These are phyloP conservation scores for Neofusicoccum umdonicola DNA, from an alignment of 2,329 filamentous ascomycete genomes.

Conservation along the genomic window DNA sequence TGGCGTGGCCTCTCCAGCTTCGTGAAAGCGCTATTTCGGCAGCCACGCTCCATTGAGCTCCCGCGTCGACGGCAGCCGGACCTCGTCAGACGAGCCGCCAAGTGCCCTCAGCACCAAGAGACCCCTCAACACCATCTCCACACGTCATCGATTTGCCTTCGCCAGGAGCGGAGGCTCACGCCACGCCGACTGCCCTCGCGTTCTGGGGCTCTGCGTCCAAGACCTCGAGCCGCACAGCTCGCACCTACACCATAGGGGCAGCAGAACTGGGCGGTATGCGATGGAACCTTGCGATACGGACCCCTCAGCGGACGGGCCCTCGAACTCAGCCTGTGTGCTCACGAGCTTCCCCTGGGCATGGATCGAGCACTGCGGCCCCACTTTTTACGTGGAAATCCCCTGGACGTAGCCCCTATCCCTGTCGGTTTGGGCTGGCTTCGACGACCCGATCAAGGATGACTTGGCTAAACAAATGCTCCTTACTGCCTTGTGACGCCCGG, in stretches of 20 bases:
- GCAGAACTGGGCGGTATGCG: neutral
- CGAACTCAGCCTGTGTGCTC: neutral
- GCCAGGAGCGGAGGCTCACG: neutral
- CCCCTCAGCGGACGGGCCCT: neutral
- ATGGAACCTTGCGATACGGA: neutral
- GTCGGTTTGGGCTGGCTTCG: neutral
- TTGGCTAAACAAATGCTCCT: neutral
- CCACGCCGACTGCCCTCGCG: neutral
- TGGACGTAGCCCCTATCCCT: conserved; percentile 14
- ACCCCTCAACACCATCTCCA: conserved; percentile 12
- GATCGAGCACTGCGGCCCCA: conserved; percentile 12
- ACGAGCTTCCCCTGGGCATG: conserved; percentile 8
- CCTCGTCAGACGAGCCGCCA: conserved; percentile 2
- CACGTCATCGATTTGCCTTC: conserved; percentile 1
- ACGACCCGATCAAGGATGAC: neutral
- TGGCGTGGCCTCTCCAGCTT: neutral
- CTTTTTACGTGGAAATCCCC: conserved; percentile 18
- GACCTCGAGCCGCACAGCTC: neutral
- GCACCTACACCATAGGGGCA: neutral
- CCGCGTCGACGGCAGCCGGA: neutral
- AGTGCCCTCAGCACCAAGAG: conserved; percentile 4
- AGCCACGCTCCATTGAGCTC: conserved; percentile 1
- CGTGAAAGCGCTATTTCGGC: neutral
- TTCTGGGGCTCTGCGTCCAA: neutral
- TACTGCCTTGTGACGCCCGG: neutral